Evolutionary conservation across 2,329 filamentous ascomycete genomes (phyloP).

Genomic region (Colletotrichum somersetense): DNA sequence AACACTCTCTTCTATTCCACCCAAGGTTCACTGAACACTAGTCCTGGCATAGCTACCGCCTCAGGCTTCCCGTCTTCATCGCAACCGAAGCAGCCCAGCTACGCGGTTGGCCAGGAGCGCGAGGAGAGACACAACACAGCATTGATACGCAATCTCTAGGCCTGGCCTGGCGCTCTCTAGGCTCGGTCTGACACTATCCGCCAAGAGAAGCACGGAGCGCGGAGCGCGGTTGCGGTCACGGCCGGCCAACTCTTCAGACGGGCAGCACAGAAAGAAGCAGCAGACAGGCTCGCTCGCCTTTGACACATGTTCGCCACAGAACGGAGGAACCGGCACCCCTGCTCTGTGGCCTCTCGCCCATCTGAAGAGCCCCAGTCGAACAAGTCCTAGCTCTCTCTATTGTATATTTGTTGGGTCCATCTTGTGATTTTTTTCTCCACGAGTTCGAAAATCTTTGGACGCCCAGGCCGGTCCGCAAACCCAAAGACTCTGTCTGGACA

Average conservation of each 20-base stretch:
- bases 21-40: not conserved
- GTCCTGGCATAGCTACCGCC: not conserved
- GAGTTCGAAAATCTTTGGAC: not conserved
- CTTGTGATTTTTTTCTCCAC: not conserved
- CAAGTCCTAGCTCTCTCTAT: not conserved
- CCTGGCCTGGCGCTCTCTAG: not conserved
- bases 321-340: not conserved
- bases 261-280: slow-evolving; percentile 13
- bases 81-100: not conserved
- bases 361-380: not conserved
- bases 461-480: not conserved
- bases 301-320: not conserved
- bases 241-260: not conserved
- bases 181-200: not conserved
- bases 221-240: not conserved
- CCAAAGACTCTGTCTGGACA: not conserved
- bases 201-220: not conserved
- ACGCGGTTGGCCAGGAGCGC: not conserved
- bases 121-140: not conserved
- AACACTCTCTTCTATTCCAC: not conserved
- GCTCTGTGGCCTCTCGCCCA: not conserved
- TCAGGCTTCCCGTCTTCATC: slow-evolving; percentile 17
- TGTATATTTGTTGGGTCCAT: not conserved
- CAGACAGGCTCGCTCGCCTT: not conserved
- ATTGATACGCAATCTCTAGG: not conserved